Percentiles rank a stretch among this genome's conserved stretches.
These are phyloP conservation scores for Alternaria sp. DNA, from an alignment of 2,329 filamentous ascomycete genomes.

Conservation along the genomic window DNA sequence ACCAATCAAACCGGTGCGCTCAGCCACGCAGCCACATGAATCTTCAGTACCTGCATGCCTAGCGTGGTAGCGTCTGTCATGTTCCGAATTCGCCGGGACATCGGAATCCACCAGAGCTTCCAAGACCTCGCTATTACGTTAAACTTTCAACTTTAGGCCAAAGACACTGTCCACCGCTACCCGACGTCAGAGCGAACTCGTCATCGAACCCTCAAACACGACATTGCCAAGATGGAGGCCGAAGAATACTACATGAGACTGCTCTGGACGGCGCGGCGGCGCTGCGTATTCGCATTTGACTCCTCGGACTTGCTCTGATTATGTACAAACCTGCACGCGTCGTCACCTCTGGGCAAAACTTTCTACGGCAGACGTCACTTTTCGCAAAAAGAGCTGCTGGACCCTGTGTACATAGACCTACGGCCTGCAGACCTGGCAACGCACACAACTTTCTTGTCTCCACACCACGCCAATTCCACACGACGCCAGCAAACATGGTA, in stretches of 20 bases:
- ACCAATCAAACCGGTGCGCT: background rate
- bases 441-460: background rate
- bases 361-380: conserved; percentile 7
- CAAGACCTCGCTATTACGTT: conserved; percentile 29
- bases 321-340: conserved; percentile 20
- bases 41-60: conserved; percentile 12
- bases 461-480: background rate
- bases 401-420: background rate
- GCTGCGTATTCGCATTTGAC: background rate
- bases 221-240: conserved; percentile 21
- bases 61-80: background rate
- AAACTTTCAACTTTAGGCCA: conserved; percentile 5
- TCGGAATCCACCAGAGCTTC: conserved; percentile 16
- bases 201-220: conserved; percentile 22
- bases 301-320: conserved; percentile 4
- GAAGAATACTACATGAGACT: conserved; percentile 14
- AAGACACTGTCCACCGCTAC: background rate
- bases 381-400: background rate
- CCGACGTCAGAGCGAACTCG: conserved; percentile 12
- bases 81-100: conserved; percentile 14
- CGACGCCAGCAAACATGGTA: conserved; percentile 21
- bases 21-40: conserved; percentile 10
- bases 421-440: background rate
- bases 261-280: conserved; percentile 10
- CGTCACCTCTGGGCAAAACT: conserved; percentile 11